These are phyloP conservation scores for Kondoa subrosea DNA, from an alignment of 768 basidiomycete species.

Conservation along the genomic window DNA sequence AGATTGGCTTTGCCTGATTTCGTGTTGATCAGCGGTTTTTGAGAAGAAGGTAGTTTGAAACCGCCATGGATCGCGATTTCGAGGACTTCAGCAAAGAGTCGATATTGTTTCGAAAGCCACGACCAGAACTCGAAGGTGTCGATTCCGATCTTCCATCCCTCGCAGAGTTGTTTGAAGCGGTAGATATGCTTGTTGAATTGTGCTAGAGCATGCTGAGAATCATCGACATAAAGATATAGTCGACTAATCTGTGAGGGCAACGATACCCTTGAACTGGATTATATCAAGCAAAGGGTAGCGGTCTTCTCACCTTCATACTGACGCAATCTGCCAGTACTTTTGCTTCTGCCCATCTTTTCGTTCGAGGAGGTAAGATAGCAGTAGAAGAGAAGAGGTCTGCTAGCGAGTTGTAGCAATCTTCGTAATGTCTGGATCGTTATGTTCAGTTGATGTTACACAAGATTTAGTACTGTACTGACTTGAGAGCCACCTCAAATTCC, in stretches of 20 bases:
- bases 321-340: conserved; percentile 91
- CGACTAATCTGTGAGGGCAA: conserved; percentile 61
- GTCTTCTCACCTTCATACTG: conserved; percentile 66
- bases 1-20: background rate
- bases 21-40: conserved; percentile 21
- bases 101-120: conserved; percentile 87
- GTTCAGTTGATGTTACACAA: conserved; percentile 15
- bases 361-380: conserved; percentile 69
- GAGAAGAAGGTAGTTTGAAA: conserved; percentile 26
- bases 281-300: background rate
- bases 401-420: conserved; percentile 72
- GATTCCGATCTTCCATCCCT: conserved; percentile 87
- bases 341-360: conserved; percentile 96
- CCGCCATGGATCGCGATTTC: conserved; percentile 46
- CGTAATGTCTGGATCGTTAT: conserved; percentile 53
- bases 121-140: conserved; percentile 96
- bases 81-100: conserved; percentile 74
- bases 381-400: conserved; percentile 52
- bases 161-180: conserved; percentile 61
- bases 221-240: conserved; percentile 76
- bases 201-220: conserved; percentile 58
- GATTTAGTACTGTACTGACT: conserved; percentile 40
- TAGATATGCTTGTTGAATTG: conserved; percentile 73
- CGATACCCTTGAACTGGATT: too few species aligned
- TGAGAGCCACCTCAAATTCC: conserved; percentile 79